phyloP scores from a whole-genome alignment of 176 grass and related monocot genomes.

The Calamus simplicifolius region DNA sequence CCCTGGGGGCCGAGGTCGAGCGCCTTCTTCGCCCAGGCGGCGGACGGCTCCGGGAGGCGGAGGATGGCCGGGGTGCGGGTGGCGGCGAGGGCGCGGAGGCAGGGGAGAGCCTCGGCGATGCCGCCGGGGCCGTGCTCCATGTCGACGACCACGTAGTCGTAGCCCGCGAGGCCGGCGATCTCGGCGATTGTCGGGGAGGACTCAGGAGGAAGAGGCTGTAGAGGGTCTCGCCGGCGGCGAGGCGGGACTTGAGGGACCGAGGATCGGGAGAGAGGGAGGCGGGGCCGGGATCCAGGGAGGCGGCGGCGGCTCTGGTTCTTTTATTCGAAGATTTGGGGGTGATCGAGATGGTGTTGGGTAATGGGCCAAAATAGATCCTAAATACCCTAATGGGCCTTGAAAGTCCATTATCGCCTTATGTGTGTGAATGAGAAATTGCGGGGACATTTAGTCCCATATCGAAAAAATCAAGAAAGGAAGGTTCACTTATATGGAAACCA shows the following conservation, averaged over 20 bases:
- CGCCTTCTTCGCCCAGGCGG: constrained; percentile 84
- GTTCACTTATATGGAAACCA: too few species aligned
- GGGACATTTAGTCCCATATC: too few species aligned
- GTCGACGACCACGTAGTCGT: constrained; percentile 86
- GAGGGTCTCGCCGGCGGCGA: constrained; percentile 57
- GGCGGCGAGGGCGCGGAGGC: constrained; percentile 82
- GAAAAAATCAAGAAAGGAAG: too few species aligned
- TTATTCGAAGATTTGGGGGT: too few species aligned
- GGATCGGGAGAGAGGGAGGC: constrained; percentile 17
- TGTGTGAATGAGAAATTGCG: too few species aligned
- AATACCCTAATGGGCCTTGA: too few species aligned
- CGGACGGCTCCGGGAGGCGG: constrained; percentile 57
- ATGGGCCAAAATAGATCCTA: too few species aligned
- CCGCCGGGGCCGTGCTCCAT: constrained; percentile 88
- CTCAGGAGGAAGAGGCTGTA: constrained; percentile 89
- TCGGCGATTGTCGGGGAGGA: constrained; percentile 76
- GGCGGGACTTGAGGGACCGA: constrained; percentile 53
- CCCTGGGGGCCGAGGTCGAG: constrained; percentile 83
- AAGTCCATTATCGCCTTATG: too few species aligned
- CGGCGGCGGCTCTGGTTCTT: constrained; percentile 15
- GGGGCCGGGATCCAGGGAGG: constrained; percentile 6
- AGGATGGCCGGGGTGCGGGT: constrained; percentile 53
- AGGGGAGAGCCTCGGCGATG: constrained; percentile 64
- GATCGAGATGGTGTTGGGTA: too few species aligned
- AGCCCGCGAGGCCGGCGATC: constrained; percentile 68